phyloP scores from a whole-genome alignment of 192 early-diverging fungal genomes.

The Neocallimastix lanati region DNA sequence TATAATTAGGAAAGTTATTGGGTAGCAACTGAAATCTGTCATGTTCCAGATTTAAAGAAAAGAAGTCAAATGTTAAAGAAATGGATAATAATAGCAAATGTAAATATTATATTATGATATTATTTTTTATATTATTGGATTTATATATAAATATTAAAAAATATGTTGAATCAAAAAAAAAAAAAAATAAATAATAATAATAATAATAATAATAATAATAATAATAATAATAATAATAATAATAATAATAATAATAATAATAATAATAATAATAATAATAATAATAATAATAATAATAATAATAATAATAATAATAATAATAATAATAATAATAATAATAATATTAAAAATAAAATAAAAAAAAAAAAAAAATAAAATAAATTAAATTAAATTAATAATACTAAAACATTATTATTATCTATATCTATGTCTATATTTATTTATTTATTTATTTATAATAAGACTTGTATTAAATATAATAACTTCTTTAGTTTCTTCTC shows the following conservation, averaged over 20 bases:
- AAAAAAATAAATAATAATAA: no score
- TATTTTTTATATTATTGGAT: not conserved
- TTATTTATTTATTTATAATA: not conserved
- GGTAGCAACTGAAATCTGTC: slow-evolving; percentile 31
- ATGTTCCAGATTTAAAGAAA: slow-evolving; percentile 32
- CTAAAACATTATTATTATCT: not conserved
- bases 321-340: no score
- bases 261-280: no score
- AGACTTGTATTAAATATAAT: slow-evolving; percentile 30
- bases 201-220: no score
- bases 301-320: no score
- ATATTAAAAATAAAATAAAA: no score
- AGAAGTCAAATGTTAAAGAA: slow-evolving; percentile 16
- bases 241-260: no score
- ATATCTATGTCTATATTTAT: not conserved
- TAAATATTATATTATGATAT: no score
- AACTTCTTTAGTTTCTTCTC: slow-evolving; percentile 41
- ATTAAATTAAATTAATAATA: not conserved
- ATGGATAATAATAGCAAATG: slow-evolving; percentile 33
- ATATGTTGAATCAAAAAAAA: no score
- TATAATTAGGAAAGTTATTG: slow-evolving; percentile 23
- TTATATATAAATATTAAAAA: not conserved
- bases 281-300: no score
- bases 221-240: no score
- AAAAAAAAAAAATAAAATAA: no score